A percentile compares a stretch with the other conserved stretches of the same genome.
Conservation (phyloP, 352 stramenopile genomes). For the Phytophthora kernoviae region DNA sequence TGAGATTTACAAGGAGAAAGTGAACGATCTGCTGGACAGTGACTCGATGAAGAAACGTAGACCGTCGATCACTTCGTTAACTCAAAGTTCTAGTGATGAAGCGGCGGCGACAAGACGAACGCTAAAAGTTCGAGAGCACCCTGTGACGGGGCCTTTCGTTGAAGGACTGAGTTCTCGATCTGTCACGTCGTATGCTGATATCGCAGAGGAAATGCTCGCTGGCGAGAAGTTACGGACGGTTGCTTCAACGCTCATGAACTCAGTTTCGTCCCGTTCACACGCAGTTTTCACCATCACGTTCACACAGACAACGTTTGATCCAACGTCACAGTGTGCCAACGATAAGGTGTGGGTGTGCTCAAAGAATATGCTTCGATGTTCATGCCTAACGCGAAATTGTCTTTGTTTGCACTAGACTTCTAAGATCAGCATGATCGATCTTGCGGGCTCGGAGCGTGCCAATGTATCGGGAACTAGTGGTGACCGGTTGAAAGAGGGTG, state of each 20-base stretch:
- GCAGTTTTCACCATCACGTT: slow-evolving; percentile 97
- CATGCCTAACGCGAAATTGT: slow-evolving; percentile 1
- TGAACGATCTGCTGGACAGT: slow-evolving; percentile 80
- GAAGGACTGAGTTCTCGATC: slow-evolving; percentile 72
- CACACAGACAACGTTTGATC: slow-evolving; percentile 77
- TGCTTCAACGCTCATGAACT: slow-evolving; percentile 97
- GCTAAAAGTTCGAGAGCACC: slow-evolving; percentile 83
- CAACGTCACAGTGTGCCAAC: slow-evolving; percentile 54
- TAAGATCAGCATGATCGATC: slow-evolving; percentile 89
- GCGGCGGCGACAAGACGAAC: slow-evolving; percentile 19
- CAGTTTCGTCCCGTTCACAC: slow-evolving; percentile 94
- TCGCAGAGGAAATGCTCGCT: slow-evolving; percentile 73
- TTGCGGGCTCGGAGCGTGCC: slow-evolving; percentile 82
- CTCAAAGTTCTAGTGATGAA: slow-evolving; percentile 11
- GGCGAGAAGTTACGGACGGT: slow-evolving; percentile 96
- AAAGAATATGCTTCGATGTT: background rate
- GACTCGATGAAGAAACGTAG: slow-evolving; percentile 17
- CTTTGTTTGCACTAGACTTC: slow-evolving; percentile 46
- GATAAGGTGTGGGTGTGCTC: slow-evolving; percentile 53
- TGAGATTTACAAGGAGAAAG: slow-evolving; percentile 90
- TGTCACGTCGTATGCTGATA: slow-evolving; percentile 83
- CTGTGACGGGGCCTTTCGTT: slow-evolving; percentile 84
- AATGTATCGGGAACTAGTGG: slow-evolving; percentile 83
- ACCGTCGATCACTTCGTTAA: slow-evolving; percentile 35
- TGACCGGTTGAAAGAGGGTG: slow-evolving; percentile 90